Conservation (phyloP, 2,329 filamentous ascomycete species). For the Sporothrix globosa region DNA sequence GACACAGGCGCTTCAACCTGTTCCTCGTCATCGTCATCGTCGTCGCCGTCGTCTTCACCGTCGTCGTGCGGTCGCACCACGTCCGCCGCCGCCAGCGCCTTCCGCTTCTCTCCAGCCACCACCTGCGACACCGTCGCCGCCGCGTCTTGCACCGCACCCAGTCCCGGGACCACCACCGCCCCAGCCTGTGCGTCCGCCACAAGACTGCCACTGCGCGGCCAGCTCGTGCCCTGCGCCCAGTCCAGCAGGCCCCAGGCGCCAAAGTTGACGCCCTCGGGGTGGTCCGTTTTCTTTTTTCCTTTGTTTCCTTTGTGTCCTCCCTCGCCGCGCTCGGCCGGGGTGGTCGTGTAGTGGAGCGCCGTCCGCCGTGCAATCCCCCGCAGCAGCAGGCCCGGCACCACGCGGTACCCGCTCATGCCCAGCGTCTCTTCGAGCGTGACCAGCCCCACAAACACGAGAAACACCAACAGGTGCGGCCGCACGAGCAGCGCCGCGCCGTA, state of each 20-base stretch:
- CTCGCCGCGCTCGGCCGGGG: background rate
- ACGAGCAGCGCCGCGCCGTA: conserved; percentile 68
- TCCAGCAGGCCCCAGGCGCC: conserved; percentile 66
- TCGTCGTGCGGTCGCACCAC: background rate
- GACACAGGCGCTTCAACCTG: background rate
- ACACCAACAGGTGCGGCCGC: conserved; percentile 73
- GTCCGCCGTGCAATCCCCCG: conserved; percentile 49
- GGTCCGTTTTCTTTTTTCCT: background rate
- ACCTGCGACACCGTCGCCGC: conserved; percentile 1
- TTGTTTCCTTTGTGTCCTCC: background rate
- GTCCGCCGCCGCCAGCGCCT: background rate
- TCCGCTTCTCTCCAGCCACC: background rate
- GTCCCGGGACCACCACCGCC: background rate
- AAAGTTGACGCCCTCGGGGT: conserved; percentile 57
- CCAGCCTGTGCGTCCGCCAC: conserved; percentile 54
- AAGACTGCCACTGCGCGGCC: conserved; percentile 53
- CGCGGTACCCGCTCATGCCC: conserved; percentile 68
- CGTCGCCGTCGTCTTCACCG: background rate
- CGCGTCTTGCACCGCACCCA: background rate
- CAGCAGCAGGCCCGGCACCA: conserved; percentile 58
- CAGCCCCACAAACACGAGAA: conserved; percentile 65
- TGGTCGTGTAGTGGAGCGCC: conserved; percentile 47
- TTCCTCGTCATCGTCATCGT: background rate
- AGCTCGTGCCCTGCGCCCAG: conserved; percentile 61
- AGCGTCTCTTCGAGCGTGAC: conserved; percentile 69